A percentile compares a stretch with the other conserved stretches of the same genome.
Evolutionary conservation across 768 basidiomycete species (phyloP).

Genomic region (Xanthoconium purpureum): DNA sequence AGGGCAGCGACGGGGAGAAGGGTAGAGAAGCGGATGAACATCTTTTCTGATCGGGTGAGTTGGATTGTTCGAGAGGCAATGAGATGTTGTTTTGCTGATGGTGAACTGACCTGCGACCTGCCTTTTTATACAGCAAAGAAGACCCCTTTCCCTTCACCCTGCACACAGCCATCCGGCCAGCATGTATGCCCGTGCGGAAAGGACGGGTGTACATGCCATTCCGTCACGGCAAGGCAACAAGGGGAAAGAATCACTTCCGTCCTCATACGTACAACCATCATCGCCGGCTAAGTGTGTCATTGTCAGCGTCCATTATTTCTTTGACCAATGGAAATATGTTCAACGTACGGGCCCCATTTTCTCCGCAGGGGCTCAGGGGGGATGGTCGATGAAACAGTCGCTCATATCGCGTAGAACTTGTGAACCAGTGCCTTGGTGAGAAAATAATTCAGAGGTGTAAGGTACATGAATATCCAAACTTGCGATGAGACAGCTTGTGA

Average conservation of each 20-base stretch:
- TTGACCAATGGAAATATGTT: too few relatives aligned
- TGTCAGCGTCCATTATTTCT: background rate
- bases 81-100: background rate
- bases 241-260: background rate
- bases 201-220: background rate
- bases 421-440: too few relatives aligned
- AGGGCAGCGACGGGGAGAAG: slow-evolving; percentile 12
- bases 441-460: too few relatives aligned
- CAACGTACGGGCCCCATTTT: too few relatives aligned
- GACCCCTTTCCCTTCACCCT: background rate
- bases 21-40: slow-evolving; percentile 6
- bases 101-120: background rate
- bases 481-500: too few relatives aligned
- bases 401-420: too few relatives aligned
- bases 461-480: background rate
- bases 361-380: too few relatives aligned
- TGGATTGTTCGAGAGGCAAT: background rate
- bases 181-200: background rate
- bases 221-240: background rate
- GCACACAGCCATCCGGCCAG: background rate
- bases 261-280: background rate
- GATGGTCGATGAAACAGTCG: too few relatives aligned
- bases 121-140: slow-evolving; percentile 10
- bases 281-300: background rate
- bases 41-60: background rate